Evolutionary conservation across 2,329 filamentous ascomycete genomes (phyloP).

Genomic region (Diaporthe vexans): DNA sequence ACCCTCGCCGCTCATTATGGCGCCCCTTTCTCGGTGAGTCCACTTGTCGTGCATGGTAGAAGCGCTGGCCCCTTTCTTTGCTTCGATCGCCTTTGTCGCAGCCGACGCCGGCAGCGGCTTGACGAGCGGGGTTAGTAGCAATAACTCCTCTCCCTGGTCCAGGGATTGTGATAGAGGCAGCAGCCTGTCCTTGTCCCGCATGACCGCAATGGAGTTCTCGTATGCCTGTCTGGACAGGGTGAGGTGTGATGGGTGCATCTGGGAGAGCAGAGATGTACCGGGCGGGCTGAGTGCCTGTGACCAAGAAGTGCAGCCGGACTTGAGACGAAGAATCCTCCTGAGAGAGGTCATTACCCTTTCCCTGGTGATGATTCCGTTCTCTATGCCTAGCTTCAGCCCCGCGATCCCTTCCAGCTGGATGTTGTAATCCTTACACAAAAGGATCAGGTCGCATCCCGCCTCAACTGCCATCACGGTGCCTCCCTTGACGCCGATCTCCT

Average conservation of each 20-base stretch:
- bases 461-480: conserved; percentile 98
- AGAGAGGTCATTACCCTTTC: conserved; percentile 86
- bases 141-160: conserved; percentile 87
- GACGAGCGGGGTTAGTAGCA: conserved; percentile 88
- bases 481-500: conserved; percentile 96
- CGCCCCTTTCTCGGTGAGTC: conserved; percentile 69
- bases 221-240: conserved; percentile 88
- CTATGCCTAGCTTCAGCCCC: conserved; percentile 88
- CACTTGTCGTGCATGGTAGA: conserved; percentile 67
- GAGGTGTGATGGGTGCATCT: conserved; percentile 86
- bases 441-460: conserved; percentile 91
- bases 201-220: conserved; percentile 92
- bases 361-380: conserved; percentile 89
- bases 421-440: conserved; percentile 89
- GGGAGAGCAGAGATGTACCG: conserved; percentile 81
- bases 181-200: conserved; percentile 88
- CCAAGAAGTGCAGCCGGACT: conserved; percentile 90
- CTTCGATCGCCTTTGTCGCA: conserved; percentile 79
- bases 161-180: conserved; percentile 86
- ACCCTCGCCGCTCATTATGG: conserved; percentile 91
- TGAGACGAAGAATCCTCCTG: conserved; percentile 82
- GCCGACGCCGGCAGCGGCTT: conserved; percentile 94
- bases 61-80: conserved; percentile 55
- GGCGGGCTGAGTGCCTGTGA: conserved; percentile 89
- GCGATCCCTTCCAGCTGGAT: conserved; percentile 93